Conservation (phyloP, 1,139 yeast genomes). For the Debaryomycetaceae sp. region DNA sequence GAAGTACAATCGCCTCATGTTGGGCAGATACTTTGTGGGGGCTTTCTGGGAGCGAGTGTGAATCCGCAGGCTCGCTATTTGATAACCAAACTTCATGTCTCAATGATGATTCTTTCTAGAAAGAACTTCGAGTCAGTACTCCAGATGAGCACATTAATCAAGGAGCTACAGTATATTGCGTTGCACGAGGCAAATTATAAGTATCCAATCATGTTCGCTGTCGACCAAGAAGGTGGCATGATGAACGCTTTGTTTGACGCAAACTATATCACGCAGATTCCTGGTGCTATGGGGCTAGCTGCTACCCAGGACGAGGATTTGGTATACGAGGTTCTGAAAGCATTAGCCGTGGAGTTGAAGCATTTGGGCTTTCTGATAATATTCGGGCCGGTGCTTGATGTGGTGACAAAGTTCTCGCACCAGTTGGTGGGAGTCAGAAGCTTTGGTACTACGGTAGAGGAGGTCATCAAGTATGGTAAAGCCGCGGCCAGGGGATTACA, state of each 20-base stretch:
- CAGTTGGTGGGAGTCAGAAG: constrained; percentile 61
- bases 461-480: constrained; percentile 52
- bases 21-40: constrained; percentile 62
- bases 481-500: constrained; percentile 55
- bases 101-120: constrained; percentile 54
- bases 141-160: constrained; percentile 49
- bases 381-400: constrained; percentile 65
- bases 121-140: constrained; percentile 52
- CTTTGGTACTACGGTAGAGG: constrained; percentile 60
- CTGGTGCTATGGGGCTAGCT: constrained; percentile 64
- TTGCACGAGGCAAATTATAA: constrained; percentile 46
- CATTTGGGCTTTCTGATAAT: constrained; percentile 56
- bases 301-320: constrained; percentile 52
- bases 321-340: constrained; percentile 53
- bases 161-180: constrained; percentile 57
- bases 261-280: constrained; percentile 53
- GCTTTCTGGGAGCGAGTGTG: constrained; percentile 57
- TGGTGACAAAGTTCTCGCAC: constrained; percentile 54
- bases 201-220: constrained; percentile 67
- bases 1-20: constrained; percentile 12
- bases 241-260: constrained; percentile 57
- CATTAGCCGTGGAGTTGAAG: constrained; percentile 52
- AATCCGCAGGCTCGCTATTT: constrained; percentile 55
- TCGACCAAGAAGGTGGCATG: constrained; percentile 81
- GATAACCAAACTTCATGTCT: constrained; percentile 51